Evolutionary conservation across 352 stramenopile genomes (phyloP), one percentile per base, ranked within the genome.

Genomic region (Globisporangium ultimum): DNA sequence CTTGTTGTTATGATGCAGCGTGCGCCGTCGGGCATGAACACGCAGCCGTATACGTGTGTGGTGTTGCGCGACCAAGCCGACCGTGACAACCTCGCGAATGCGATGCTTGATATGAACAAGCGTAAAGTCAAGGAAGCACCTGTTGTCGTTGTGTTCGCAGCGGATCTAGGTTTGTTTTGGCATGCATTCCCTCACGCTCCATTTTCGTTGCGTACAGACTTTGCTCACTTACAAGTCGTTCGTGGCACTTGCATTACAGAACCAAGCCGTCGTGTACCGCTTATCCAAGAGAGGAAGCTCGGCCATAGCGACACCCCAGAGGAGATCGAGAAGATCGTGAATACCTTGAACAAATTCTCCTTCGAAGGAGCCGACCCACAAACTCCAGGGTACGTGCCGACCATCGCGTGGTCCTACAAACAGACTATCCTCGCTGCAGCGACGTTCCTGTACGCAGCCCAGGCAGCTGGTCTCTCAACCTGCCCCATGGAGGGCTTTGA

Each of bases 401-500:
- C 80, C 4, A 76, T 90, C 45, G 81, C 84, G 34, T 96, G 84
- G 84, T 75, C 83, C 1, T 90, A 83, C 70, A 96, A 96, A 64
- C 80, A 91, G 61, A 89, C 84, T 13, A 71, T 70, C 24, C 81
- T 96, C 51, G 87, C 81, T 14, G 87, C 84, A 0, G 71, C 79
- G 3, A 78, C 76, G 22, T 93, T 92, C 58, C 34, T 94, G 34
- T 77, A 86, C 18, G 87, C 87, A 0, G 83, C 84, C 8, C 71
- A 91, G 49, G 70, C 79, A 6, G 78, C 91, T 32, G 83, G 79
- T 0, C 62, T 96, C 2, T 72, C 68, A 53, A 92, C 82, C 28
- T 90, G 81, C 45, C 70, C 78, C 13, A 95, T 93, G 80, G 86
- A 93, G 69, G 86, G 84, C 1, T 90, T 89, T 53, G 86, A 93